phyloP scores from a whole-genome alignment of 2,329 filamentous ascomycete genomes.

The Clarireedia sp. region DNA sequence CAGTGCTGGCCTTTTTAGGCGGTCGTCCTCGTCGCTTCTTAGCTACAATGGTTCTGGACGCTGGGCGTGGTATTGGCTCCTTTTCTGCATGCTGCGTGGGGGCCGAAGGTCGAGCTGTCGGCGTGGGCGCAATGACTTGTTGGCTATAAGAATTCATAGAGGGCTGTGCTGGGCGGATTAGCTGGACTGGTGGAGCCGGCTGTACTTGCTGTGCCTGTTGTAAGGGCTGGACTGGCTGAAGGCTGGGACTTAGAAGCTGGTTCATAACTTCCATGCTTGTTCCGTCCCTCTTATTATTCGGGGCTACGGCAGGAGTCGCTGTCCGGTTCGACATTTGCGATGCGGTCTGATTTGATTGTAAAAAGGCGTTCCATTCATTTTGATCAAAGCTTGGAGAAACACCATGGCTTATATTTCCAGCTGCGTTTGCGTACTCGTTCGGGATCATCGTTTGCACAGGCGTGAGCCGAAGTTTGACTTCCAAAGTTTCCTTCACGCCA shows the following conservation, averaged over 20 bases:
- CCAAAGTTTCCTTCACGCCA: constrained; percentile 77
- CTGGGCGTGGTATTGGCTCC: constrained; percentile 23
- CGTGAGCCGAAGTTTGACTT: constrained; percentile 84
- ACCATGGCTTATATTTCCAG: constrained; percentile 52
- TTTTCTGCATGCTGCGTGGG: constrained; percentile 10
- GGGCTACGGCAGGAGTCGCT: constrained; percentile 9
- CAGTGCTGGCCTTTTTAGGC: constrained; percentile 23
- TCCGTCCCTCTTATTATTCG: constrained; percentile 19
- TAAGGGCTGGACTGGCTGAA: constrained; percentile 11
- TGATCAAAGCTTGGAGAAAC: constrained; percentile 55
- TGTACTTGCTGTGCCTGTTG: constrained; percentile 6
- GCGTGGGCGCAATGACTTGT: constrained; percentile 11
- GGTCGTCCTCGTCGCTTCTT: constrained; percentile 19
- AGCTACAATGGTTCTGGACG: constrained; percentile 25
- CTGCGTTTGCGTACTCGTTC: constrained; percentile 51
- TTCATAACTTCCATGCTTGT: constrained; percentile 35
- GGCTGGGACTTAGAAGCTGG: constrained; percentile 26
- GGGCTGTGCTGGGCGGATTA: background rate
- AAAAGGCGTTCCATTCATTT: constrained; percentile 69
- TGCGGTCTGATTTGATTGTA: constrained; percentile 59
- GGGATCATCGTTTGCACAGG: constrained; percentile 55
- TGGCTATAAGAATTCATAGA: constrained; percentile 17
- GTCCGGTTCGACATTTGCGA: constrained; percentile 30
- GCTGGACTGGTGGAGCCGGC: background rate
- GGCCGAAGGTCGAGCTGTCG: constrained; percentile 12